A percentile compares a stretch with the other conserved stretches of the same genome.
Conservation (phyloP, 1,284 basidiomycete genomes). For the Ceratobasidium sp. region DNA sequence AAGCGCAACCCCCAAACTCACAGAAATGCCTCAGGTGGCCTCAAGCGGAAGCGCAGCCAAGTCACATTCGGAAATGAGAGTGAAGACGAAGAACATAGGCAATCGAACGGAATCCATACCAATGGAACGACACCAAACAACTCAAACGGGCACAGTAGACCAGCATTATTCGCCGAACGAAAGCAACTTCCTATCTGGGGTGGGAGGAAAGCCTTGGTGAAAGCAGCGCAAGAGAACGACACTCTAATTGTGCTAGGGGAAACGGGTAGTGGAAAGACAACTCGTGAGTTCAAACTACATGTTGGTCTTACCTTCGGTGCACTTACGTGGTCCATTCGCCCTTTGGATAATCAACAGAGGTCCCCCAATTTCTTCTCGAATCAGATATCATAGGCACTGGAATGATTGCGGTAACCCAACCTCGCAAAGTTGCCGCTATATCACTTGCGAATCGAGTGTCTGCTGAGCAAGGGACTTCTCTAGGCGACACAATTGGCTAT, state of each 20-base stretch:
- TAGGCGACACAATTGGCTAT: slow-evolving; percentile 88
- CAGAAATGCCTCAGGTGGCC: slow-evolving; percentile 2
- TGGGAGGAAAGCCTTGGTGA: slow-evolving; percentile 71
- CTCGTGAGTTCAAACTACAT: slow-evolving; percentile 68
- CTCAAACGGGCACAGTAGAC: background rate
- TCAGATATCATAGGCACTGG: slow-evolving; percentile 70
- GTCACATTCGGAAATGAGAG: slow-evolving; percentile 20
- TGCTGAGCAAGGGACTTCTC: slow-evolving; percentile 75
- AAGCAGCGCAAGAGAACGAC: slow-evolving; percentile 80
- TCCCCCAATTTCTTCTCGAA: slow-evolving; percentile 89
- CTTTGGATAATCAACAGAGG: too few species aligned
- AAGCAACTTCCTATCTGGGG: slow-evolving; percentile 79
- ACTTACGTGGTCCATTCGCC: slow-evolving; percentile 44
- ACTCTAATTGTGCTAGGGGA: slow-evolving; percentile 94
- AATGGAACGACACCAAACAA: background rate
- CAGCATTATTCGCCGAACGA: slow-evolving; percentile 68
- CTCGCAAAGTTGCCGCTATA: slow-evolving; percentile 92
- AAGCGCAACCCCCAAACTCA: background rate
- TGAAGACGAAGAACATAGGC: background rate
- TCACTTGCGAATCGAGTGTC: slow-evolving; percentile 92
- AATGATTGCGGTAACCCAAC: slow-evolving; percentile 91
- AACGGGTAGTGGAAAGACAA: slow-evolving; percentile 98
- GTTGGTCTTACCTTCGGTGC: slow-evolving; percentile 10
- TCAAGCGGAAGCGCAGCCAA: slow-evolving; percentile 28
- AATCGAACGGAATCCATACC: background rate